Percentiles rank a stretch among this genome's conserved stretches.
Evolutionary conservation across 805 yeast genomes (phyloP).

Genomic region (Deakozyma indianensis): DNA sequence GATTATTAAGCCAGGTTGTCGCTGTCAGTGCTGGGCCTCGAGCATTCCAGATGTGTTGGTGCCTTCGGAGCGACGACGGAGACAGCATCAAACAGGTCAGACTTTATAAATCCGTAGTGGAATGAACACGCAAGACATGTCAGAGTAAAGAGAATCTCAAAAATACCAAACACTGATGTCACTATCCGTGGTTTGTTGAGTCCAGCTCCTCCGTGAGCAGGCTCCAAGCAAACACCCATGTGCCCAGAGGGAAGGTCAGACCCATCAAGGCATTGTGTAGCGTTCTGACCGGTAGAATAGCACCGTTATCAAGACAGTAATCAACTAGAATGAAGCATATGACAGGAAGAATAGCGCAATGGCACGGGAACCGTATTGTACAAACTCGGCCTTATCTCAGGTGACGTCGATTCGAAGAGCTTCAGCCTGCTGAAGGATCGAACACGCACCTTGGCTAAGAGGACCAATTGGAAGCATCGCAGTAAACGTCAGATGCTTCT

Average conservation of each 20-base stretch:
- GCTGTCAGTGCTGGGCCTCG: no score
- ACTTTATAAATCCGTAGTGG: not conserved
- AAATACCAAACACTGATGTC: not conserved
- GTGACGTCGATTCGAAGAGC: constrained; percentile 20
- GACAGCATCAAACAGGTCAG: not conserved
- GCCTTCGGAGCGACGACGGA: no score
- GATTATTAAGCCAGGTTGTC: no score
- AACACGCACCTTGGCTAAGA: constrained; percentile 71
- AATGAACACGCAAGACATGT: not conserved
- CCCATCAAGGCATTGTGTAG: constrained; percentile 54
- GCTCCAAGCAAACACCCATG: constrained; percentile 49
- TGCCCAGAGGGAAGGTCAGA: constrained; percentile 84
- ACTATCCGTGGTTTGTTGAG: not conserved
- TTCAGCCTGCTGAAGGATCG: constrained; percentile 40
- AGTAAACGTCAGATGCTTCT: not conserved
- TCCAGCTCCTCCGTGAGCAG: constrained; percentile 32
- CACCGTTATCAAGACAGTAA: constrained; percentile 26
- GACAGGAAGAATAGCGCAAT: constrained; percentile 33
- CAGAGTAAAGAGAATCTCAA: not conserved
- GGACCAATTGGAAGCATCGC: constrained; percentile 61
- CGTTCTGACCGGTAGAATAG: constrained; percentile 20
- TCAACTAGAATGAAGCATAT: constrained; percentile 45
- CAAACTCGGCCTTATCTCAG: not conserved
- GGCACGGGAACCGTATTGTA: constrained; percentile 22
- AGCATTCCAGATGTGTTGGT: no score